Evolutionary conservation across 305 asterid genomes (phyloP).

Genomic region (Galium porrigens): DNA sequence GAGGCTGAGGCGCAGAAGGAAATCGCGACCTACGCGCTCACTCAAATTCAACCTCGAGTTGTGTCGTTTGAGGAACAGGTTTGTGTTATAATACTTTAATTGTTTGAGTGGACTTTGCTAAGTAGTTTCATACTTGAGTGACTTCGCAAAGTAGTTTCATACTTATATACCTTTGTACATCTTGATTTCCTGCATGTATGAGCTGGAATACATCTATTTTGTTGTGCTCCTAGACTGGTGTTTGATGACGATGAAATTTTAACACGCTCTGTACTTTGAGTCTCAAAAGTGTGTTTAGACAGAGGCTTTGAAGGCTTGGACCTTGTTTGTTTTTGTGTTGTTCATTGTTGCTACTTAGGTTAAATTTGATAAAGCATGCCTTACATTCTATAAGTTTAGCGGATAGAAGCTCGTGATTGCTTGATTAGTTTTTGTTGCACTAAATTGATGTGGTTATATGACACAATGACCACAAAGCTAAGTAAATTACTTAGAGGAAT

Average conservation of each 20-base stretch:
- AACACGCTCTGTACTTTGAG: background rate
- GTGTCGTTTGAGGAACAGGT: slow-evolving; percentile 96
- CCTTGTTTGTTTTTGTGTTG: background rate
- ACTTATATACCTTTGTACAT: background rate
- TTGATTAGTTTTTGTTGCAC: background rate
- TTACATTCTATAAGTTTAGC: background rate
- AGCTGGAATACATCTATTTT: background rate
- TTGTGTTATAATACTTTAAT: background rate
- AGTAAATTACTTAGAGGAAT: background rate
- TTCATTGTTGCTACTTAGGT: background rate
- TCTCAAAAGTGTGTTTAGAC: background rate
- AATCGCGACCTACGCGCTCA: slow-evolving; percentile 70
- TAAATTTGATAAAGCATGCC: background rate
- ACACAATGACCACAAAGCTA: background rate
- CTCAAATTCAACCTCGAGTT: slow-evolving; percentile 89
- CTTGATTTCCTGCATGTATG: background rate
- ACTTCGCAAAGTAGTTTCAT: background rate
- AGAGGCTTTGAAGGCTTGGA: background rate
- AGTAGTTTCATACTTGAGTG: background rate
- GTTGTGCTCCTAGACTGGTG: too few relatives aligned
- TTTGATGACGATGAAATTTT: background rate
- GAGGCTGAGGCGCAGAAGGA: slow-evolving; percentile 83
- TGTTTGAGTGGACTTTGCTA: background rate
- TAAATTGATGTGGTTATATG: background rate
- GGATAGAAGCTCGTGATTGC: background rate